Evolutionary conservation across 352 stramenopile species (phyloP), one percentile per base, ranked within the genome.

Genomic region (Phytophthora cryptogea): DNA sequence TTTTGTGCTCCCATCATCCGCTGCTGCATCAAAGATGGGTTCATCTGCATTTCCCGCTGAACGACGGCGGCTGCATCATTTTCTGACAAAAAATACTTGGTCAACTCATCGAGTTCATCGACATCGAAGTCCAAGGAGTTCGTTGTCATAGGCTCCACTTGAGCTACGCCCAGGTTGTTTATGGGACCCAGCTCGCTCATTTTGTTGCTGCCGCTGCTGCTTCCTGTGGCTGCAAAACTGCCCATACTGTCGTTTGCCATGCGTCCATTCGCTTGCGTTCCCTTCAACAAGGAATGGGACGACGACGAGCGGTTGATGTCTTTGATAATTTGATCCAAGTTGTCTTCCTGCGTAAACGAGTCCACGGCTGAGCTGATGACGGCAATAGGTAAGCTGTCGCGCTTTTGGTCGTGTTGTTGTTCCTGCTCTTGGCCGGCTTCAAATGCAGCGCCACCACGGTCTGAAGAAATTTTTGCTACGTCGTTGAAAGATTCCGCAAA

Each of bases 291-390:
- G 2, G 75, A 74, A 39, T 66, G 66, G 0, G 54, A 74, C 20
- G 55, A 80, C 23, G 76, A 86, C 16, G 78, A 68, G 11, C 74
- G 75, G 52, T 87, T 73, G 36, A 91, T 90, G 32, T 90, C 81
- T 30, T 83, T 78, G 40, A 93, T 90, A 43, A 93, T 90, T 52
- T 82, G 70, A 55, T 91, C 81, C 44, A 93, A 30, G 56, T 89
- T 90, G 56, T 78, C 78, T 50, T 88, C 78, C 43, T 87, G 77
- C 27, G 79, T 84, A 31, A 93, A 93, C 30, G 79, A 90, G 48
- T 90, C 83, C 27, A 88, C 70, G 2, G 81, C 76, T 4, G 76
- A 84, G 50, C 65, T 79, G 43, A 88, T 88, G 33, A 85, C 70
- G 3, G 71, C 76, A 43, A 93, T 79, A 4, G 83, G 79, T n/a